Base-by-base conservation (phyloP, 73 alveolate genomes). In the Paramecium primaurelia region DNA sequence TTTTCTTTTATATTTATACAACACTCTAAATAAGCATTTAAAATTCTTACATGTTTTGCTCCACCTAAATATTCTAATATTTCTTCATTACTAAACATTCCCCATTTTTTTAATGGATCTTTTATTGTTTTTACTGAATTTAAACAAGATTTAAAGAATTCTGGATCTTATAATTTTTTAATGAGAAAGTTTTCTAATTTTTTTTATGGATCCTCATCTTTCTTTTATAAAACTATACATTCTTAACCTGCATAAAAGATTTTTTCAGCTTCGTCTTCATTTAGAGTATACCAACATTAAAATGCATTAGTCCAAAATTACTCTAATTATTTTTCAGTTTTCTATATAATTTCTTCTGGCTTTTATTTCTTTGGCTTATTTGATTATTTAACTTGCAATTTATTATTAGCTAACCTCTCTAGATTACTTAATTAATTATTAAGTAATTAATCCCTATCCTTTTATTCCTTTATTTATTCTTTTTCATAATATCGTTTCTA, bases 301-400 rank as follows among this genome's bases (percentile, higher is more conserved):
- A 80, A 45, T 22, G 91, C 32, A 32, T 25, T 25, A 0, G 36
- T 80, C 91, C 91, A 80, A 80, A 80, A 80, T 44, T 80, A 80
- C 49, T 80, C 91, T 80, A 80, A 80, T 80, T 80, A 8, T 80
- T 80, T 80, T 80, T 80, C 91, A 42, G 91, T 49, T 44, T 47
- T 26, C 49, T 80, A 14, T 1, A 80, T 49, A 0, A 45, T 45
- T 18, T n/a, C 30, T n/a, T 80, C 77, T 10, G 45, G 38, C 3
- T 80, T 80, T 49, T 80, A 8, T 47, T 80, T 80, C 30, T 80
- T 80, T 44, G 49, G 8, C 45, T 80, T 32, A 20, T 51, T 30
- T 25, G 71, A 25, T 40, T 73, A 6, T 16, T 80, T 80, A 9
- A 8, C 36, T 80, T 80, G 18, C 3, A 80, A 28, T 26, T 80